Evolutionary conservation across 1,284 basidiomycete genomes (phyloP), one percentile per base, ranked within the genome.

Genomic region (Boletus smithii): DNA sequence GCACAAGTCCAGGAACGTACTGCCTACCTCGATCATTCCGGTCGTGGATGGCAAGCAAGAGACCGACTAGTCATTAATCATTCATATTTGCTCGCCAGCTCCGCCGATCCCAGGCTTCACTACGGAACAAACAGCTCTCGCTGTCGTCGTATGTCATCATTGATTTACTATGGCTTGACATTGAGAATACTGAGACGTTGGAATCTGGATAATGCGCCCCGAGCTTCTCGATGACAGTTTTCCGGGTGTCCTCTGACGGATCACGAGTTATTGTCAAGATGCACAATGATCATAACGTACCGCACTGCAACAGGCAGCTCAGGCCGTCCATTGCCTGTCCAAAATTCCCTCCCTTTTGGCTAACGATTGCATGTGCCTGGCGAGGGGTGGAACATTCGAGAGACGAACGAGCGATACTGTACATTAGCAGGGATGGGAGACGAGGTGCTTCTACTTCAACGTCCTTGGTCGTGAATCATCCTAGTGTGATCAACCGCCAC

Each of bases 301-400:
- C 44, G 13, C 44, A 61, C 11, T 52, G 44, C 44, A 63, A 27
- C 3, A 66, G 23, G 27, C 48, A 54, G 4, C 8, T 36, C 38
- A 62, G n/a, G 7, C 51, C 50, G 2, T 54, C 44, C 60, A 65
- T 62, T 10, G 38, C 51, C 18, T 51, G 53, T n/a, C 41, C 51
- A 17, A 61, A 59, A 31, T 44, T 50, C 7, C 14, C 24, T 14
- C 9, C 35, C 0, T 23, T 38, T 20, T 32, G 16, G 2, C 1
- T 5, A n/a, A 59, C 2, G 0, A 48, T 53, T 3, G 0, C 14
- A 34, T 65, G n/a, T n/a, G n/a, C n/a, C n/a, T n/a, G n/a, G n/a
- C n/a, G n/a, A n/a, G n/a, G n/a, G n/a, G n/a, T n/a, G n/a, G n/a
- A n/a, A n/a, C n/a, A n/a, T n/a, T n/a, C n/a, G n/a, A n/a, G n/a